Conservation (phyloP, 805 yeast species). For the Yarrowia sp. region DNA sequence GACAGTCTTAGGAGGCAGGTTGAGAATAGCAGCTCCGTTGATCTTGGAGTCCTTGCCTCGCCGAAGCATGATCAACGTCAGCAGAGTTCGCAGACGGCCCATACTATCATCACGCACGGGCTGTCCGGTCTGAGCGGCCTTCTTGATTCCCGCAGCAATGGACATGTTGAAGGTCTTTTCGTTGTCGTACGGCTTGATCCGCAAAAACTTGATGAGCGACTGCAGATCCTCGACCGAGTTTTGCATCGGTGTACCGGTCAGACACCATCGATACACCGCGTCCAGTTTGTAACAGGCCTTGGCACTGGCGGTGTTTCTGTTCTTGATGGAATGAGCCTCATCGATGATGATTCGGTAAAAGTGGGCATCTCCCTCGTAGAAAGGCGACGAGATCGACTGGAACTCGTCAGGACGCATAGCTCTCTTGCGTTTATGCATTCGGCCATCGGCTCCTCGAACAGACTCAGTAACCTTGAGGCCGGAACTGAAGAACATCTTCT, state of each 20-base stretch:
- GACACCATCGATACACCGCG: slow-evolving; percentile 60
- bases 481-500: slow-evolving; percentile 23
- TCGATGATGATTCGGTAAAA: slow-evolving; percentile 61
- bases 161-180: slow-evolving; percentile 6
- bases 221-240: slow-evolving; percentile 61
- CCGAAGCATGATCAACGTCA: slow-evolving; percentile 53
- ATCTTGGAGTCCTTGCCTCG: slow-evolving; percentile 54
- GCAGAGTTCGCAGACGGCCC: slow-evolving; percentile 18
- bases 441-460: not conserved
- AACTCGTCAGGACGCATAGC: slow-evolving; percentile 29
- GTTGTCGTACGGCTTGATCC: slow-evolving; percentile 38
- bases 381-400: slow-evolving; percentile 7
- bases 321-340: slow-evolving; percentile 70
- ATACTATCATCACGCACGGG: slow-evolving; percentile 7
- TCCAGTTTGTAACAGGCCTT: slow-evolving; percentile 56
- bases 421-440: not conserved
- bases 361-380: slow-evolving; percentile 15
- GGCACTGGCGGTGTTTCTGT: slow-evolving; percentile 56
- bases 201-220: slow-evolving; percentile 56
- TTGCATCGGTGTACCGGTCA: slow-evolving; percentile 73
- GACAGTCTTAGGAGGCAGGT: slow-evolving; percentile 44
- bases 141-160: slow-evolving; percentile 19
- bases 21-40: slow-evolving; percentile 40
- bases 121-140: slow-evolving; percentile 34
- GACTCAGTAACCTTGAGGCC: slow-evolving; percentile 11